These are phyloP conservation scores for Lunasporangiospora selenospora DNA, from an alignment of 192 early-diverging fungal genomes.

Conservation along the genomic window DNA sequence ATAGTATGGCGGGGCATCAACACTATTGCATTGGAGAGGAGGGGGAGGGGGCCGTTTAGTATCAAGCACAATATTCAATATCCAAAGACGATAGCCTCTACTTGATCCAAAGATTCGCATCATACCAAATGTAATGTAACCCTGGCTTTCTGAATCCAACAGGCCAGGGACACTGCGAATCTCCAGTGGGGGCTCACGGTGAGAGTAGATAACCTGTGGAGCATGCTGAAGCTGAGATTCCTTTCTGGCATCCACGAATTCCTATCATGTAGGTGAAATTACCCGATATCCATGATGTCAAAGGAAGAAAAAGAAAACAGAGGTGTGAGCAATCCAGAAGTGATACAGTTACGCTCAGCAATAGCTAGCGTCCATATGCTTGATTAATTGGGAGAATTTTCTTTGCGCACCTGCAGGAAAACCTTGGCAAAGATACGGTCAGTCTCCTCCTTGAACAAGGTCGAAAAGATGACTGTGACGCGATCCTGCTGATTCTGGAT, in stretches of 20 bases:
- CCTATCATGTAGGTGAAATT: conserved; percentile 51
- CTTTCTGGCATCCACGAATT: conserved; percentile 99
- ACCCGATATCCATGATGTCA: background rate
- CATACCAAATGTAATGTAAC: conserved; percentile 98
- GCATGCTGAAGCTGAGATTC: conserved; percentile 89
- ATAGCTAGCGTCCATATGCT: conserved; percentile 1
- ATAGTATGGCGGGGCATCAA: no score
- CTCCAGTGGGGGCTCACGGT: conserved; percentile 94
- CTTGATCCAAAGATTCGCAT: background rate
- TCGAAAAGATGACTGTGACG: conserved; percentile 97
- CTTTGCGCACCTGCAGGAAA: conserved; percentile 92
- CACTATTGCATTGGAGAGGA: no score
- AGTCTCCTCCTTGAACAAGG: conserved; percentile 96
- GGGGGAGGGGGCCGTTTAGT: no score
- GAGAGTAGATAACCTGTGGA: conserved; percentile 95
- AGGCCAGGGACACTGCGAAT: conserved; percentile 78
- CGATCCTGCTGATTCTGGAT: conserved; percentile 90
- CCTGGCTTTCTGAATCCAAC: conserved; percentile 83
- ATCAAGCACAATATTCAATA: background rate
- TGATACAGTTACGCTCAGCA: background rate
- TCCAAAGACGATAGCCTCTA: background rate
- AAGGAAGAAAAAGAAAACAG: background rate
- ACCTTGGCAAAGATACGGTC: conserved; percentile 96
- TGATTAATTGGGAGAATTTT: no score
- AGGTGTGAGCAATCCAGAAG: background rate